Conservation (phyloP, 306 rosid genomes). For the Heteromeles arbutifolia region DNA sequence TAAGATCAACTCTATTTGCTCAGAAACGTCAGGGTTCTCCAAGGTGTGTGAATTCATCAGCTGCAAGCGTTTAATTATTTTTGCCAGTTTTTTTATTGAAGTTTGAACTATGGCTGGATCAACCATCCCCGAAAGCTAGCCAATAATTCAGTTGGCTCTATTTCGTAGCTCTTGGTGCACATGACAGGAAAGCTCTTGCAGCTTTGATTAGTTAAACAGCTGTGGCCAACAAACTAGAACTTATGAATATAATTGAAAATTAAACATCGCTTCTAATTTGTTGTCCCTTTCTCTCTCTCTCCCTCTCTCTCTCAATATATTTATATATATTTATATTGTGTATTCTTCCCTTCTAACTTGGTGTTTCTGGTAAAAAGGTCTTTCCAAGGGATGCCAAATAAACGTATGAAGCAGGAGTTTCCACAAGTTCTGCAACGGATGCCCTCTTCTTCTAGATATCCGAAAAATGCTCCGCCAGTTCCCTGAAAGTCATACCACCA, state of each 20-base stretch:
- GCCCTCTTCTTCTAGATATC: slow-evolving; percentile 73
- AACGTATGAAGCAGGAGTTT: slow-evolving; percentile 79
- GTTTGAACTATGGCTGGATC: not conserved
- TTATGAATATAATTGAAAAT: not conserved
- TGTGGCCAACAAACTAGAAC: not conserved
- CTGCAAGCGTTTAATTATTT: not conserved
- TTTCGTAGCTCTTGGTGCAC: not conserved
- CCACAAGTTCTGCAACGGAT: slow-evolving; percentile 59
- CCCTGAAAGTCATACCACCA: slow-evolving; percentile 43
- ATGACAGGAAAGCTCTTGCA: not conserved
- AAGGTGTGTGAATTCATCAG: slow-evolving; percentile 40
- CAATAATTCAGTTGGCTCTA: not conserved
- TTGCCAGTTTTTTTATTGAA: not conserved
- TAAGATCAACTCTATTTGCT: slow-evolving; percentile 45
- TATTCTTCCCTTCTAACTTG: slow-evolving; percentile 8
- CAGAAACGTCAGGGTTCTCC: slow-evolving; percentile 79
- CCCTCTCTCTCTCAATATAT: no score
- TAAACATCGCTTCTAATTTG: no score
- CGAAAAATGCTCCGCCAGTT: slow-evolving; percentile 77
- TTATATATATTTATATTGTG: no score
- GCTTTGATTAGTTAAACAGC: not conserved
- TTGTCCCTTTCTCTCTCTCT: no score
- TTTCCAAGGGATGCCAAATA: slow-evolving; percentile 55
- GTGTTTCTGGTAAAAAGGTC: slow-evolving; percentile 33
- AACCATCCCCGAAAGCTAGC: not conserved